A percentile compares a stretch with the other conserved stretches of the same genome.
Evolutionary conservation across 2,329 filamentous ascomycete species (phyloP).

Genomic region (Diplodia seriata): DNA sequence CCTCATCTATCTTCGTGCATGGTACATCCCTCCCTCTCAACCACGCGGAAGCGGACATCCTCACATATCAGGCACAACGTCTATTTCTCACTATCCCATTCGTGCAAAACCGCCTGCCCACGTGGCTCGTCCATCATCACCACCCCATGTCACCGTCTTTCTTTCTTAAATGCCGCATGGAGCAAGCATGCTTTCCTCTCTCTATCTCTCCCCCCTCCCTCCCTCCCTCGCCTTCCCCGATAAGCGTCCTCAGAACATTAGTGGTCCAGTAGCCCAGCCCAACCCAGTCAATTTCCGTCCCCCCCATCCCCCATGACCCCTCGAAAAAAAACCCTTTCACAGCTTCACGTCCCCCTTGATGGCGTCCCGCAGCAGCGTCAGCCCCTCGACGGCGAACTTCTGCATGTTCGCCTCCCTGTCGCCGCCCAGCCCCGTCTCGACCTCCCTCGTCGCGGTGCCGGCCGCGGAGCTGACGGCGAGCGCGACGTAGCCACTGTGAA

Average conservation of each 20-base stretch:
- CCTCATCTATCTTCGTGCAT: background rate
- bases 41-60: background rate
- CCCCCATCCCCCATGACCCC: background rate
- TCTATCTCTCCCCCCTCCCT: background rate
- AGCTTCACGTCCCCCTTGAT: slow-evolving; percentile 56
- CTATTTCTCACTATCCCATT: background rate
- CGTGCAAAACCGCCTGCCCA: background rate
- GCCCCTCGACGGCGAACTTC: slow-evolving; percentile 63
- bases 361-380: slow-evolving; percentile 64
- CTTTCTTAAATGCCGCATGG: background rate
- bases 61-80: slow-evolving; percentile 1
- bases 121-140: background rate
- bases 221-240: background rate
- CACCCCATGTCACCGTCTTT: background rate
- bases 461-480: slow-evolving; percentile 63
- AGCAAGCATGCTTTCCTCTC: too few species aligned
- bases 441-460: slow-evolving; percentile 61
- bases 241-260: background rate
- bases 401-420: slow-evolving; percentile 69
- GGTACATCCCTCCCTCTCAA: background rate
- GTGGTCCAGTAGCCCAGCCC: background rate
- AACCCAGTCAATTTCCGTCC: background rate
- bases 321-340: slow-evolving; percentile 36
- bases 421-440: slow-evolving; percentile 61
- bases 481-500: slow-evolving; percentile 65